phyloP scores from a whole-genome alignment of 352 stramenopile species.

The Chrysophaeum taylorii region DNA sequence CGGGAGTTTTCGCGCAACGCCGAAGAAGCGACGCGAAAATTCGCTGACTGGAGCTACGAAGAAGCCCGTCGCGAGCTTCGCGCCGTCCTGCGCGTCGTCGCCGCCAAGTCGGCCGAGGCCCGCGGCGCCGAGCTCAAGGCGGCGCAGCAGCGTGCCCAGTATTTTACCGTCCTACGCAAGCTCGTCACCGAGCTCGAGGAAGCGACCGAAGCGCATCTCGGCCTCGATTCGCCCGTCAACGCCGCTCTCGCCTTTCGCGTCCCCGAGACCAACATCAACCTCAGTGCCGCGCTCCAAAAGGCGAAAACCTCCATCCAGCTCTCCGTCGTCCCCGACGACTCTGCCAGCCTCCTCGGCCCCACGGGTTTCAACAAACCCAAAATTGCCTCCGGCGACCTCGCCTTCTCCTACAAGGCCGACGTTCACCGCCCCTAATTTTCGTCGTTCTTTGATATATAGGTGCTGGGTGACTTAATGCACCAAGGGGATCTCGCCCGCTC shows the following conservation, averaged over 20 bases:
- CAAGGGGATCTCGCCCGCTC: too few species aligned
- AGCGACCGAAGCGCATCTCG: background rate
- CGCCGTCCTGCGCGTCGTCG: background rate
- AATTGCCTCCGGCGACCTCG: constrained; percentile 5
- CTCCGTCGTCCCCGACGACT: constrained; percentile 8
- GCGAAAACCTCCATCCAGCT: background rate
- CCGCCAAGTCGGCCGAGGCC: background rate
- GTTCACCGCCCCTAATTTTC: background rate
- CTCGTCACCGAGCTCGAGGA: background rate
- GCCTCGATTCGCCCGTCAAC: background rate
- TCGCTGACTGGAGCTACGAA: background rate
- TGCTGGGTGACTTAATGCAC: too few species aligned
- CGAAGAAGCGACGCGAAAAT: background rate
- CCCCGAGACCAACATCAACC: constrained; percentile 9
- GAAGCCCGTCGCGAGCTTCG: background rate
- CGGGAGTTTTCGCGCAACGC: background rate
- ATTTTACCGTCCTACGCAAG: background rate
- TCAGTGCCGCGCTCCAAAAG: background rate
- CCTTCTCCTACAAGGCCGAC: constrained; percentile 1
- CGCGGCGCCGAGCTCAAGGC: background rate
- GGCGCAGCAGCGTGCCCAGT: background rate
- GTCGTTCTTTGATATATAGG: too few species aligned
- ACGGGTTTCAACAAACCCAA: background rate
- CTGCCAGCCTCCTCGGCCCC: background rate
- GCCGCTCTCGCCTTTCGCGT: background rate